Percentiles rank a stretch among this genome's conserved stretches.
These are phyloP conservation scores for Kodamaea kakaduensis DNA, from an alignment of 805 yeast genomes.

Conservation along the genomic window DNA sequence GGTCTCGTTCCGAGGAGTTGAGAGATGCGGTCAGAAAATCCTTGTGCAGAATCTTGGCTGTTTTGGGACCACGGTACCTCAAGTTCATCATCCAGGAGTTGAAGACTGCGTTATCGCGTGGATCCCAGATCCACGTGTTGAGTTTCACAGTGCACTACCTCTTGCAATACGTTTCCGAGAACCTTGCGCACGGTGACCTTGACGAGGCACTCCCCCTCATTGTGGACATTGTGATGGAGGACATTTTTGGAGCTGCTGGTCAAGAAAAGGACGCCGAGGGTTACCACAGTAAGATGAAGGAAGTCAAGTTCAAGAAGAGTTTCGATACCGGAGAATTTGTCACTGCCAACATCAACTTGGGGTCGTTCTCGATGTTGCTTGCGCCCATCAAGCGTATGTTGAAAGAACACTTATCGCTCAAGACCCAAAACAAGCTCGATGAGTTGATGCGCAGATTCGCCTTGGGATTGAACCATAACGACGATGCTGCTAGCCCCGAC, in stretches of 20 bases:
- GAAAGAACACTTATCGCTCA: slow-evolving; percentile 60
- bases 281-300: slow-evolving; percentile 79
- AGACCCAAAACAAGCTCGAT: slow-evolving; percentile 69
- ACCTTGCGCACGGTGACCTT: slow-evolving; percentile 63
- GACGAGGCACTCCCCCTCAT: slow-evolving; percentile 61
- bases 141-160: slow-evolving; percentile 82
- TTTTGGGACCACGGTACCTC: slow-evolving; percentile 71
- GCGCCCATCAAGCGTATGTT: slow-evolving; percentile 64
- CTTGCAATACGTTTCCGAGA: slow-evolving; percentile 48
- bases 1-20: slow-evolving; percentile 80
- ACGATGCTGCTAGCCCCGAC: slow-evolving; percentile 50
- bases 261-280: slow-evolving; percentile 95
- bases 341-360: slow-evolving; percentile 58
- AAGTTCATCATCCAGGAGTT: slow-evolving; percentile 75
- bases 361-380: slow-evolving; percentile 53
- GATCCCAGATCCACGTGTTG: slow-evolving; percentile 90
- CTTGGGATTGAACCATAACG: slow-evolving; percentile 73
- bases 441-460: slow-evolving; percentile 75
- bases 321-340: slow-evolving; percentile 81
- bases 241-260: slow-evolving; percentile 86
- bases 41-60: slow-evolving; percentile 57
- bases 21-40: slow-evolving; percentile 83
- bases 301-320: slow-evolving; percentile 85
- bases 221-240: slow-evolving; percentile 81
- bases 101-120: slow-evolving; percentile 72